Evolutionary conservation across 2,329 filamentous ascomycete genomes (phyloP), one percentile per base, ranked within the genome.

Genomic region (Paraphoma chrysanthemicola): DNA sequence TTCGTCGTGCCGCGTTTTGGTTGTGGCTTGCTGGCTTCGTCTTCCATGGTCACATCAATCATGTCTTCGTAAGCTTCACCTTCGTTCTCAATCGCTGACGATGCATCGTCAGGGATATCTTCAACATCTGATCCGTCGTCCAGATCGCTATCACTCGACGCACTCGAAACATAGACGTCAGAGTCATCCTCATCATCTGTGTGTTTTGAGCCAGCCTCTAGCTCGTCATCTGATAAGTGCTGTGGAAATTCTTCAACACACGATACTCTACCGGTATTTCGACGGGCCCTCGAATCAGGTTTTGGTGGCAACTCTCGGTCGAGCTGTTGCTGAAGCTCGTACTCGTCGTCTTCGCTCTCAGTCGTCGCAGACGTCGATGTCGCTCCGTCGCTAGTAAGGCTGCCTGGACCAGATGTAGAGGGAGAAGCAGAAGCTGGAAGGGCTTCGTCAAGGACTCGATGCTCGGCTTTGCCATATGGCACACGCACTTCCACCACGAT

Each of bases 201-300:
- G 12, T 38, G 16, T 3, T 16, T n/a, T 11, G n/a, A n/a, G 16
- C 3, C 8, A 16, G 11, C 18, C 16, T 52, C 49, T 6, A n/a
- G n/a, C 10, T 48, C 51, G 43, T 51, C 33, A 10, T 64, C 54
- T 3, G 51, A 60, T 2, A 39, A 17, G 6, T 57, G 50, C 7
- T 56, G 51, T 4, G 44, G 23, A 3, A 23, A n/a, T 2, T 47
- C 11, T 33, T 62, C 60, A 18, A 60, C 48, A 28, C 67, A 68
- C 0, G 66, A 68, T 0, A 62, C 57, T 6, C 56, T 56, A 6
- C 18, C n/a, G 1, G 45, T 44, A 36, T 53, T 51, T 11, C 63
- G 59, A 42, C 55, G 57, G 14, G 59, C 44, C 14, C 64, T 56
- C 16, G 41, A 46, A 16, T 16, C 14, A n/a, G 10, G 8, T 10